Base-by-base conservation (phyloP, 1,139 yeast genomes). In the Protomyces pachydermus region DNA sequence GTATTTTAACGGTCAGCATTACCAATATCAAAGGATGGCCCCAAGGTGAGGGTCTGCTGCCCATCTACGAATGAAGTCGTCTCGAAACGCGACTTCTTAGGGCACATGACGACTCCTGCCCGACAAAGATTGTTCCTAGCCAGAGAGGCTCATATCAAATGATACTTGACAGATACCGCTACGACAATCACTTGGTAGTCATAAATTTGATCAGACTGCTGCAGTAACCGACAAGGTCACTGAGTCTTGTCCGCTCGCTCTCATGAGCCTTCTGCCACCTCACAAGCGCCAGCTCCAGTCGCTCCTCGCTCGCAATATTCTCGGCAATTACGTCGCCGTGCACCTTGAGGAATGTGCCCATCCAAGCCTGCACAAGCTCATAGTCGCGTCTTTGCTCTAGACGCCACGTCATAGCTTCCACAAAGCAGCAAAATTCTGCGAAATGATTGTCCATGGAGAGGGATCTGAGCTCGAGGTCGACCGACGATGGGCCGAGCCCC, bases 391-490 rank as follows among this genome's bases (percentile, higher is more conserved):
- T 86, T n/a, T 79, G 68, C 5, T 73, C 69, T 60, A 88, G 74
- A 3, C 93, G 95, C 63, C 75, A 77, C 3, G 82, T 78, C 69
- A 93, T 73, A 0, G 96, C 91, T 23, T 78, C 75, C 20, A 91
- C 78, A 69, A 93, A 91, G 68, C 79, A 75, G 0, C 81, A 73
- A 72, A 91, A 76, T 76, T 93, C 98, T 2, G 75, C 73, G 70
- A 81, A 79, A 12, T 90, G 89, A 9, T 86, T 82, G 37, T 76
- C 73, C 0, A 89, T 77, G 69, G 85, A 83, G 66, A 93, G 75
- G 1, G 97, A 87, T 69, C 96, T 84, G 65, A 93, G 84, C 74
- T 95, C 98, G 66, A 93, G 76, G 73, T 93, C 98, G 28, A 91
- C 82, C 5, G 83, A 77, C 1, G 97, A 80, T 12, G 98, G 97